These are phyloP conservation scores for Serendipita sp. DNA, from an alignment of 768 basidiomycete species.

Conservation along the genomic window DNA sequence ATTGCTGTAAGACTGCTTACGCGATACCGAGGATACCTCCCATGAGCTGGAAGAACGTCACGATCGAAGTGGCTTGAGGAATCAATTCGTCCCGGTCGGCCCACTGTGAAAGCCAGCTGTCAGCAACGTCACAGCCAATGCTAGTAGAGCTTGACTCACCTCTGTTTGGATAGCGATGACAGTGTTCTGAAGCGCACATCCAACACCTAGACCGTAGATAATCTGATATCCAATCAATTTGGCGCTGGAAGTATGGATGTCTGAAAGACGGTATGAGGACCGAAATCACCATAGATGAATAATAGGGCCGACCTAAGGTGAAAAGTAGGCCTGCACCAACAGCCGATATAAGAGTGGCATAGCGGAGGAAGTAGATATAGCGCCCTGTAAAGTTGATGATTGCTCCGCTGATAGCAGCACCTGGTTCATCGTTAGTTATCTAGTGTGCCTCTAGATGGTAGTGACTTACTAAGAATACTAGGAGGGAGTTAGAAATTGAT, in stretches of 20 bases:
- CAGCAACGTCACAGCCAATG: too few relatives aligned
- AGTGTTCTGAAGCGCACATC: conserved; percentile 10
- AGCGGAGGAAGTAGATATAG: conserved; percentile 21
- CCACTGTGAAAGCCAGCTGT: conserved; percentile 3
- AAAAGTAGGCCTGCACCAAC: conserved; percentile 24
- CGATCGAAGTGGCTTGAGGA: conserved; percentile 16
- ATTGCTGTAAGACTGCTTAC: conserved; percentile 9
- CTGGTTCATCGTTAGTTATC: background rate
- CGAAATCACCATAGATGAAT: background rate
- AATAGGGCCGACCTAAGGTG: conserved; percentile 17
- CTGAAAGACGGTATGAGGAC: background rate
- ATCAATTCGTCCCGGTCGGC: conserved; percentile 13
- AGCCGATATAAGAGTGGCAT: conserved; percentile 19
- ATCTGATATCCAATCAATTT: conserved; percentile 2
- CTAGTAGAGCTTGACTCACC: background rate
- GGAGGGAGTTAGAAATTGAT: background rate
- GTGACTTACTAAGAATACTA: background rate
- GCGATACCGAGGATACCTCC: conserved; percentile 17
- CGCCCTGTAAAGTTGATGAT: conserved; percentile 17
- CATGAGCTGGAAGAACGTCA: conserved; percentile 16
- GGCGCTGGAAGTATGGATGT: background rate
- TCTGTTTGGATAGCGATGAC: conserved; percentile 16
- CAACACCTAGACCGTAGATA: conserved; percentile 14
- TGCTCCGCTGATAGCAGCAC: conserved; percentile 17
- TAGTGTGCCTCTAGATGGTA: background rate